Percentiles rank a stretch among this genome's conserved stretches.
Conservation (phyloP, 2,329 filamentous ascomycete genomes). For the Rutstroemia sp. region DNA sequence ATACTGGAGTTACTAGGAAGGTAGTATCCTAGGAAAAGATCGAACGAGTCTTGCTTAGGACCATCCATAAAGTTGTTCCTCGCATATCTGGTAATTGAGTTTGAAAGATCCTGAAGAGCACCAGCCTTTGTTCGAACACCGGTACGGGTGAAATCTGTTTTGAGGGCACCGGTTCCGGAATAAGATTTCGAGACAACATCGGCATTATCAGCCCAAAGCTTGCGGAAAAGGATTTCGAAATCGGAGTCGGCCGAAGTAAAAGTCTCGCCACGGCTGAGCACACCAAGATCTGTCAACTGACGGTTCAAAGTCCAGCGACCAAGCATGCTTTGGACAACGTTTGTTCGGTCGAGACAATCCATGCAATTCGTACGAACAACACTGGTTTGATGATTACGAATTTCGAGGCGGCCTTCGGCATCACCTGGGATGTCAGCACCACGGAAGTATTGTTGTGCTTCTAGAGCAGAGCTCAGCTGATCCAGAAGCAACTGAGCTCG, state of each 20-base stretch:
- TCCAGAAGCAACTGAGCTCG: slow-evolving; percentile 82
- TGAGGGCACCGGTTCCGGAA: slow-evolving; percentile 92
- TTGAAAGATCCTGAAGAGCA: slow-evolving; percentile 76
- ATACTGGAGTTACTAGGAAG: slow-evolving; percentile 64
- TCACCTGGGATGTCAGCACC: slow-evolving; percentile 77
- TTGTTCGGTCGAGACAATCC: slow-evolving; percentile 97
- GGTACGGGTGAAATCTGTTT: slow-evolving; percentile 95
- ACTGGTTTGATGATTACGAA: slow-evolving; percentile 73
- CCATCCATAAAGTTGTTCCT: slow-evolving; percentile 94
- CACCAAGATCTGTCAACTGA: slow-evolving; percentile 77
- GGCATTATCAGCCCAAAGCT: slow-evolving; percentile 97
- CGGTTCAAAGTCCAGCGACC: slow-evolving; percentile 82
- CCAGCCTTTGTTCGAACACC: slow-evolving; percentile 82
- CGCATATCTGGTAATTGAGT: slow-evolving; percentile 83
- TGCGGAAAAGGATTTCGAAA: slow-evolving; percentile 91
- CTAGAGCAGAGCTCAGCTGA: slow-evolving; percentile 66
- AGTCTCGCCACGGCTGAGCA: slow-evolving; percentile 67
- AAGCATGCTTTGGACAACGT: slow-evolving; percentile 96
- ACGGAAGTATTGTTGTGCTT: slow-evolving; percentile 84
- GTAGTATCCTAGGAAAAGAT: slow-evolving; percentile 86
- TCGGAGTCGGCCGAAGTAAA: slow-evolving; percentile 68
- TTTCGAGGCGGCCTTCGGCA: slow-evolving; percentile 64
- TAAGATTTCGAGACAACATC: slow-evolving; percentile 91
- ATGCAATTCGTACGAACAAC: slow-evolving; percentile 98
- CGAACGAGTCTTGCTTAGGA: slow-evolving; percentile 89